A percentile compares a stretch with the other conserved stretches of the same genome.
phyloP scores from a whole-genome alignment of 768 basidiomycete genomes.

The Podaxis mareebaensis region DNA sequence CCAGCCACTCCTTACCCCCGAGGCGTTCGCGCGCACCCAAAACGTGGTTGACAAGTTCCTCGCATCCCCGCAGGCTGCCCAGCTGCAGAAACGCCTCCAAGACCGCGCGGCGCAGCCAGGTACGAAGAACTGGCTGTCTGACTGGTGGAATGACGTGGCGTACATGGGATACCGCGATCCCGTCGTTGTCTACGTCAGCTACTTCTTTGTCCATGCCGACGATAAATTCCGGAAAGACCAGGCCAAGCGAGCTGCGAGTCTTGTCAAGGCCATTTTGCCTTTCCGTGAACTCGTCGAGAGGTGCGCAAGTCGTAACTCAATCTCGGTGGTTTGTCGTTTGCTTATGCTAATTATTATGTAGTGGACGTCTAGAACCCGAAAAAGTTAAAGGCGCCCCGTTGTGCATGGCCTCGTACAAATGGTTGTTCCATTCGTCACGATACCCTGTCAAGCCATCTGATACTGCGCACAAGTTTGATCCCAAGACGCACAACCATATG shows the following conservation, averaged over 20 bases:
- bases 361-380: conserved; percentile 84
- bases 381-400: conserved; percentile 76
- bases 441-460: conserved; percentile 85
- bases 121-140: conserved; percentile 82
- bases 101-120: conserved; percentile 64
- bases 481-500: conserved; percentile 78
- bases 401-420: conserved; percentile 93
- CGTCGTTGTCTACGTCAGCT: conserved; percentile 90
- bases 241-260: conserved; percentile 73
- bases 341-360: conserved; percentile 25
- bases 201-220: conserved; percentile 88
- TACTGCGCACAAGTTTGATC: conserved; percentile 79
- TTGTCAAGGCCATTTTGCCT: conserved; percentile 82
- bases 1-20: conserved; percentile 69
- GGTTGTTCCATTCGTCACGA: conserved; percentile 95
- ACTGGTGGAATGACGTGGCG: conserved; percentile 98
- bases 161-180: conserved; percentile 89
- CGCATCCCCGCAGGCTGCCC: conserved; percentile 61
- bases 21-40: conserved; percentile 61
- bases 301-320: conserved; percentile 38
- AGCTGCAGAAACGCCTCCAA: conserved; percentile 78
- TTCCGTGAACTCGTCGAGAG: conserved; percentile 85
- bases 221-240: conserved; percentile 57
- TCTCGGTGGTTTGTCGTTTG: neutral
- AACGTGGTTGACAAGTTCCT: conserved; percentile 67